Base-by-base conservation (phyloP, 2,329 filamentous ascomycete genomes). In the Fusarium piperis region DNA sequence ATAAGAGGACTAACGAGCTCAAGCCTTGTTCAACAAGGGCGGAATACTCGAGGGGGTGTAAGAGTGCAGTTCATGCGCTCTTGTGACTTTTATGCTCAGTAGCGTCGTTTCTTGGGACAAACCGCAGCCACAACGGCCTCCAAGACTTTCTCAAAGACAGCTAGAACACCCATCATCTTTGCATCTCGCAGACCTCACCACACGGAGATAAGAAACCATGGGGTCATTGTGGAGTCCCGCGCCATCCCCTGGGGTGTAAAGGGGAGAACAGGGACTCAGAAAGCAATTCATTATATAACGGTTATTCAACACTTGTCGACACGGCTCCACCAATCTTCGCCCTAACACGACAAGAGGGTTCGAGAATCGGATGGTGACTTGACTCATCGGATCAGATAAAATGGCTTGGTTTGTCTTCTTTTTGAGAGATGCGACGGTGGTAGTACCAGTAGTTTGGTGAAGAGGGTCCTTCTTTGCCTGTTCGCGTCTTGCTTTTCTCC, bases 211-310 rank as follows among this genome's bases (percentile, higher is more conserved):
- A 48, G 18, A 33, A 30, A 6, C 20, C 28, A 30, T 20, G 51
- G 35, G 55, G 12, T 44, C 16, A 15, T 28, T 18, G 35, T 18
- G 33, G 56, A 48, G 57, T 44, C 23, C 46, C 0, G 18, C 20
- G 11, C 23, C 38, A n/a, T 44, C 26, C 20, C 36, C 23, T 41
- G 41, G 56, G 65, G 33, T 59, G 39, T 28, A 20, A 23, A 35
- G 13, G 36, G 18, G 55, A n/a, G 12, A 4, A 4, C 28, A 20
- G 18, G 2, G 36, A 16, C 2, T 6, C 28, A 8, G 16, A 7
- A 13, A 6, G 3, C 41, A 51, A 36, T 7, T 46, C 44, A 68
- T 71, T 71, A 68, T 61, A 68, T 69, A 71, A 71, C 68, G 8
- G 2, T 48, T 51, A 61, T 35, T 7, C 10, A 9, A 28, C 16